Evolutionary conservation across 495 filamentous ascomycete species (phyloP), one percentile per base, ranked within the genome.

Genomic region (Penicillium psychrofluorescens): DNA sequence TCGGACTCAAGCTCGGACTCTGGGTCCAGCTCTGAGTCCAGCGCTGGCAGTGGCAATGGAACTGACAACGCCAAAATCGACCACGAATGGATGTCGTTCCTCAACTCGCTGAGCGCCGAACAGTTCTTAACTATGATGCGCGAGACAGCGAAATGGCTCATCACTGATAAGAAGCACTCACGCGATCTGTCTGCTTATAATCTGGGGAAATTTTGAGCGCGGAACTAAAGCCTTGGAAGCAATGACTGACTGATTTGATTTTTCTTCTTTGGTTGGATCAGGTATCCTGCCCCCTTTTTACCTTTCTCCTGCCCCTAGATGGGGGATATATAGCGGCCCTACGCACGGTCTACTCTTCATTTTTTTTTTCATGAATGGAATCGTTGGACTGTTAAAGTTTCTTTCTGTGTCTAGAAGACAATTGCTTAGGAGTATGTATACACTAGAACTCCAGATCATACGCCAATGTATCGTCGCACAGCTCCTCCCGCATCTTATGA

Each of bases 401-500:
- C n/a, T 22, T 22, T 6, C 22, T 6, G 22, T 22, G 22, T 22
- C 22, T 22, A 4, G 6, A 22, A 22, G 22, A 22, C 6, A 22
- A 22, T 3, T 22, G 4, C 6, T 2, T 22, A 22, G 4, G 22
- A 22, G 22, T 22, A 22, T 6, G 22, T 22, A 6, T 22, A 22
- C 22, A 22, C 41, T 50, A 62, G 41, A 71, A 71, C 51, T 68
- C 64, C 46, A 71, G 41, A 50, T 71, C 68, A 63, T 68, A 71
- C 8, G 64, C 68, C 57, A 71, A 54, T 6, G 68, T 63, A 54
- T 70, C 68, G 9, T 70, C 68, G 45, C 64, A 70, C 30, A 71
- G 43, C 44, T 70, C 64, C 46, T 70, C 66, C 33, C 68, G 58
- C 55, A 68, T 45, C 41, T 57, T 68, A 12, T 65, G 63, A 39